Conservation (phyloP, 2,329 filamentous ascomycete genomes). For the Cladorrhinum sp. region DNA sequence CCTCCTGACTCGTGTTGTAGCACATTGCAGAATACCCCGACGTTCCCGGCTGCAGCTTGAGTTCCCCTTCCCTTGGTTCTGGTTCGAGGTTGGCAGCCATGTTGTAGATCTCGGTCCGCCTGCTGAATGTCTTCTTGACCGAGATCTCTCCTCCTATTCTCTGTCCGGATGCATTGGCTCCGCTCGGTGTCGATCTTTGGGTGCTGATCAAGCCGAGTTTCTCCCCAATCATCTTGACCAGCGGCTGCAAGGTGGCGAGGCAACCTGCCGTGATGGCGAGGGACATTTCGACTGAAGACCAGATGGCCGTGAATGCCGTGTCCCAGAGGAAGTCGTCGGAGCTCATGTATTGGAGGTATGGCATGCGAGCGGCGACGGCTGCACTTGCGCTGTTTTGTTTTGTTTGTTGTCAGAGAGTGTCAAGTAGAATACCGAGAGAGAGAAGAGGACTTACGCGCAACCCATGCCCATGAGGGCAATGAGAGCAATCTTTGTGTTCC, state of each 20-base stretch:
- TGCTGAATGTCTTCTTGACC: slow-evolving; percentile 13
- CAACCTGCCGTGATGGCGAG: slow-evolving; percentile 47
- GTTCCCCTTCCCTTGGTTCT: not conserved
- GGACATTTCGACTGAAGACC: slow-evolving; percentile 46
- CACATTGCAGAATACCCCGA: slow-evolving; percentile 16
- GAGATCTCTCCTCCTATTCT: slow-evolving; percentile 7
- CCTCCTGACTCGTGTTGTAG: slow-evolving; percentile 20
- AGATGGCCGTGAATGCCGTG: slow-evolving; percentile 45
- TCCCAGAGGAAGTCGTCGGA: slow-evolving; percentile 42
- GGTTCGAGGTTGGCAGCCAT: not conserved
- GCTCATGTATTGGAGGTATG: slow-evolving; percentile 27
- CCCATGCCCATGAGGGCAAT: slow-evolving; percentile 55
- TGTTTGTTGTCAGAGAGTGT: slow-evolving; percentile 4
- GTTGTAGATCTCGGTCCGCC: not conserved
- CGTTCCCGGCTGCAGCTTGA: slow-evolving; percentile 10
- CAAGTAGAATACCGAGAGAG: not conserved
- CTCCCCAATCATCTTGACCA: slow-evolving; percentile 36
- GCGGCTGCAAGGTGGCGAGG: slow-evolving; percentile 45
- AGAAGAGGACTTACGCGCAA: slow-evolving; percentile 43
- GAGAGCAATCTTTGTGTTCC: slow-evolving; percentile 49
- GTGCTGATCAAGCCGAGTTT: slow-evolving; percentile 28
- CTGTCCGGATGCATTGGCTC: not conserved
- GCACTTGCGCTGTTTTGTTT: slow-evolving; percentile 39
- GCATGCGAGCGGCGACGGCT: slow-evolving; percentile 41
- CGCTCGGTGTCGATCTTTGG: not conserved